Base-by-base conservation (phyloP, 345 rosid species). In the Geranium brycei region DNA sequence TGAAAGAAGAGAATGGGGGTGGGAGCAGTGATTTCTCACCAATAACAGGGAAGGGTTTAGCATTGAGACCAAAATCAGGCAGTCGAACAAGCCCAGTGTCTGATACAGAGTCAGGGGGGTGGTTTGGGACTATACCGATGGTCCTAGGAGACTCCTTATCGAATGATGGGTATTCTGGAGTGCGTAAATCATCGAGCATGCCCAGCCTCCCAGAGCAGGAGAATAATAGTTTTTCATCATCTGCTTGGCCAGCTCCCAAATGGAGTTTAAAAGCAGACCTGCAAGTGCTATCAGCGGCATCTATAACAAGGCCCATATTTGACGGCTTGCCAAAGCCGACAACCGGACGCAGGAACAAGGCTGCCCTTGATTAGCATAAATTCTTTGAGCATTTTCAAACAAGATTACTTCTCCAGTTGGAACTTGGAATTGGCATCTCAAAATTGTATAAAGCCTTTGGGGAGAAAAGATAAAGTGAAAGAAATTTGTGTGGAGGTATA, bases 241-340 rank as follows among this genome's bases (percentile, higher is more conserved):
- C 79, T 11, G 60, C 69, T 61, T 78, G 84, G 87, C 72, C 80
- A 69, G 67, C 84, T 57, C 71, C 87, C 1, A 78, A 69, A 59
- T 80, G 87, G 87, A 76, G 74, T 66, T 69, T 78, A 76, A 82
- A 73, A 55, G 58, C 79, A 2, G 87, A 82, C 63, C 59, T 82
- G 61, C 87, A 80, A 61, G 79, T 79, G 55, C 72, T 84, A 19
- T 79, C 88, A 28, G 61, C 67, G 0, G 82, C 71, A 31, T 79
- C 80, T 31, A 78, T 84, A 15, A 31, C 78, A 0, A 71, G 70
- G 63, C 83, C 86, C 31, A 75, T 79, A 38, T 79, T 82, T 68
- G 83, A 82, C 61, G 81, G 83, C 38, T 69, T 82, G 31, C 80
- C 86, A 0, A 79, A 79, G 77, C 81, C 83, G 17, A 75, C 74